Conservation (phyloP, 805 yeast genomes). For the Metschnikowia orientalis region DNA sequence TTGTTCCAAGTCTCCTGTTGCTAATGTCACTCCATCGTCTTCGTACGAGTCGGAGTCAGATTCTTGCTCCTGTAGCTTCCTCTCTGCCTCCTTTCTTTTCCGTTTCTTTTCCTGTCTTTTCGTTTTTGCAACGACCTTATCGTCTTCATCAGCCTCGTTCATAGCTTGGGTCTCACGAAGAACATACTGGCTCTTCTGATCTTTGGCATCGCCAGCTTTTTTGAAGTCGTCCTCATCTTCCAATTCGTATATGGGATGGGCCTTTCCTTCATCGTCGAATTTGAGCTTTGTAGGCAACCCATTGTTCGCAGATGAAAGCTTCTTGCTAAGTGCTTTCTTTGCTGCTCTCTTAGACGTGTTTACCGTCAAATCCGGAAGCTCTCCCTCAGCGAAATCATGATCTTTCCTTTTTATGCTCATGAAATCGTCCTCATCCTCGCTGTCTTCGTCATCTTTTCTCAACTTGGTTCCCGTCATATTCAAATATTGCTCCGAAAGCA, state of each 20-base stretch:
- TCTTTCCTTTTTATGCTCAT: conserved; percentile 74
- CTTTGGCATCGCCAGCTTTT: conserved; percentile 63
- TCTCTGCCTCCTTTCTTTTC: conserved; percentile 76
- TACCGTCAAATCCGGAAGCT: conserved; percentile 53
- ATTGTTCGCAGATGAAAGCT: conserved; percentile 54
- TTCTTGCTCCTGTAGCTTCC: conserved; percentile 44
- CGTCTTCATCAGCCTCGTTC: conserved; percentile 69
- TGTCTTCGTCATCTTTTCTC: conserved; percentile 36
- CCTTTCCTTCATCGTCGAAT: conserved; percentile 91
- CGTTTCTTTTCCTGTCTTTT: conserved; percentile 87
- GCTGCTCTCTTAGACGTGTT: conserved; percentile 81
- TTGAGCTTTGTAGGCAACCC: conserved; percentile 73
- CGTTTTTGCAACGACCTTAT: conserved; percentile 69
- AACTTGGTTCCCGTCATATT: conserved; percentile 54
- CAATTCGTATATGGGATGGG: conserved; percentile 88
- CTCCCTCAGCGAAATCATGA: conserved; percentile 63
- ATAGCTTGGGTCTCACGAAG: conserved; percentile 61
- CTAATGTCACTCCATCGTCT: conserved; percentile 27
- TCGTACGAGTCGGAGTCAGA: conserved; percentile 29
- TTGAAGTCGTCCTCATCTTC: conserved; percentile 85
- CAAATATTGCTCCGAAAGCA: conserved; percentile 82
- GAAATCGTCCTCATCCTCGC: conserved; percentile 61
- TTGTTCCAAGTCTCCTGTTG: conserved; percentile 39
- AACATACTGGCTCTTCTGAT: conserved; percentile 66
- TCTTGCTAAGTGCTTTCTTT: conserved; percentile 84